Evolutionary conservation across 441 rosid species (phyloP).

Genomic region (Euphorbia celastroides): DNA sequence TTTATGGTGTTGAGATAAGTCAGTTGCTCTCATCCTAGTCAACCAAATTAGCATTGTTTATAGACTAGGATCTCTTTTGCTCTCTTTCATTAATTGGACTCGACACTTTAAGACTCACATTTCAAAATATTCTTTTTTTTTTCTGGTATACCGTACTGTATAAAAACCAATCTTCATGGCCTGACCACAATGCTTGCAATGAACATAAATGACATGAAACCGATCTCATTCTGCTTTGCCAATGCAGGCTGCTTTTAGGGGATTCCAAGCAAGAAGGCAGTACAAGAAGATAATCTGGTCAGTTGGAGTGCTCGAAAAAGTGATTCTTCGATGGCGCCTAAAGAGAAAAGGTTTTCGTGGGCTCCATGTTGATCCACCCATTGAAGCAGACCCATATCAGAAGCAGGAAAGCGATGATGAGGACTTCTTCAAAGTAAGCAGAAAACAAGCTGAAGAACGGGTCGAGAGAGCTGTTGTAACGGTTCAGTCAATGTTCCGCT

Average conservation of each 20-base stretch:
- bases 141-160: neutral
- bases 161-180: neutral
- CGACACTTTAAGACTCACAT: neutral
- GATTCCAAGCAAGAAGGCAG: conserved; percentile 74
- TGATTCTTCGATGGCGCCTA: conserved; percentile 83
- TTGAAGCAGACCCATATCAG: conserved; percentile 23
- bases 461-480: conserved; percentile 75
- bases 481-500: conserved; percentile 95
- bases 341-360: conserved; percentile 96
- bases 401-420: conserved; percentile 46
- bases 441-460: conserved; percentile 88
- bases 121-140: neutral
- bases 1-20: neutral
- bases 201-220: too few species aligned
- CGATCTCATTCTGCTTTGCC: neutral
- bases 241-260: conserved; percentile 82
- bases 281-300: conserved; percentile 86
- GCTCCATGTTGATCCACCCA: conserved; percentile 39
- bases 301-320: conserved; percentile 95
- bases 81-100: too few species aligned
- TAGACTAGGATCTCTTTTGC: too few species aligned
- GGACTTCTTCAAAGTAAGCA: conserved; percentile 72
- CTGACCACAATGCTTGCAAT: too few species aligned
- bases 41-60: neutral
- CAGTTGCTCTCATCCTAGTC: neutral